phyloP scores from a whole-genome alignment of 202 grass and related monocot species.

The Setaria italica region DNA sequence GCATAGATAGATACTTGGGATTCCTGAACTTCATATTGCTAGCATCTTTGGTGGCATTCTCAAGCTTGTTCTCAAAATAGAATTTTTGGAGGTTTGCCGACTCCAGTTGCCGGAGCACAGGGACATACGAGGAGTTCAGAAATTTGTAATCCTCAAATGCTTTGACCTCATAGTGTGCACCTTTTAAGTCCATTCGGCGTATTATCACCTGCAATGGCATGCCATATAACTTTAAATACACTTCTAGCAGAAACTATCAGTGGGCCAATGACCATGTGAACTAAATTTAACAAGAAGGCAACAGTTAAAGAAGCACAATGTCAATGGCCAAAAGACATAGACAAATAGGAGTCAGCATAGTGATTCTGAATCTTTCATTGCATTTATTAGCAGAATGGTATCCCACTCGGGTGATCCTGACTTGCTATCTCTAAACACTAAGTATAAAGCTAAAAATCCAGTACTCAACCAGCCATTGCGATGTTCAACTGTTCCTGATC shows the following conservation, averaged over 20 bases:
- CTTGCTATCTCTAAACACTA: not conserved
- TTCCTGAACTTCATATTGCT: slow-evolving; percentile 99
- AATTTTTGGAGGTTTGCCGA: slow-evolving; percentile 93
- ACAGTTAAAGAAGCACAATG: slow-evolving; percentile 13
- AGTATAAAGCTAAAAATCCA: not conserved
- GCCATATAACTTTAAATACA: slow-evolving; percentile 15
- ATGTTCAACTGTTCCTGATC: not conserved
- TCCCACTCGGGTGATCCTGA: not conserved
- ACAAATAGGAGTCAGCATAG: not conserved
- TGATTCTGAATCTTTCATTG: slow-evolving; percentile 1
- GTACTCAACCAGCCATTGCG: not conserved
- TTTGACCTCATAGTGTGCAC: slow-evolving; percentile 91
- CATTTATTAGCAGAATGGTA: not conserved
- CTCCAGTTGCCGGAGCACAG: slow-evolving; percentile 94
- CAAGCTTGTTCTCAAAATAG: slow-evolving; percentile 99
- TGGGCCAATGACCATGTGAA: not conserved
- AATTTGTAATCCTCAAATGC: slow-evolving; percentile 95
- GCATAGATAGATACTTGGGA: slow-evolving; percentile 96
- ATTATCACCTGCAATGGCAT: slow-evolving; percentile 79
- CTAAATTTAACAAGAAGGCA: slow-evolving; percentile 18
- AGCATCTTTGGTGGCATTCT: slow-evolving; percentile 99
- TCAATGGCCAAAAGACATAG: not conserved
- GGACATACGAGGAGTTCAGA: slow-evolving; percentile 96
- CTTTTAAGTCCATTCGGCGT: slow-evolving; percentile 76
- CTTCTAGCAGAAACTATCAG: slow-evolving; percentile 31